Base-by-base conservation (phyloP, 345 rosid species). In the Corymbia maculata region DNA sequence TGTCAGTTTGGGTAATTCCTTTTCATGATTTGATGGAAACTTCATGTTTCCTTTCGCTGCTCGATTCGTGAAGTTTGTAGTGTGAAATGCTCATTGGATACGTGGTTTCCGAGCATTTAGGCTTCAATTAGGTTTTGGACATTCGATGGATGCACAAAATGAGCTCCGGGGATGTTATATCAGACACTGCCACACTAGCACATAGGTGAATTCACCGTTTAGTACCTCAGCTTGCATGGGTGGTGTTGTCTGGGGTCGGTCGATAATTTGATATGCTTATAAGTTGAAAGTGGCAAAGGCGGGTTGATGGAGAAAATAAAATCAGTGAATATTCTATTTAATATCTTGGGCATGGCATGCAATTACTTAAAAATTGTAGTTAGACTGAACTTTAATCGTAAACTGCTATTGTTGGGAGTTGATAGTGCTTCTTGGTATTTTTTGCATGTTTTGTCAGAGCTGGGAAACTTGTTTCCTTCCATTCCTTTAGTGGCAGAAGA, bases 401-500 rank as follows among this genome's bases (percentile, higher is more conserved):
- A 9, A 75, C 49, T 42, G 49, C 82, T 17, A 75, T 42, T 75
- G 79, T 19, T 42, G 82, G 47, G 49, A 75, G 45, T 19, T 75
- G 8, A 75, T 19, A 19, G 9, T 1, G 82, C 82, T 21, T 42
- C 1, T 75, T 6, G 2, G 49, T 47, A 55, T 68, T 53, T 90
- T 86, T 55, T 86, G 32, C 86, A 79, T 91, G 61, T 87, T 88
- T 89, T 53, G 89, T 87, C 89, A 97, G 99, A 96, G 93, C 91
- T 97, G 85, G 87, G 97, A 79, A 94, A 92, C 88, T 79, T 88
- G 90, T 96, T 96, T 93, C 99, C 99, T 88, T 92, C 94, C 42
- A 93, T 96, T 91, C 99, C 99, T 21, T 88, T 97, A 91, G 99
- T 97, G 88, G 99, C 98, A 87, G 99, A 96, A 90, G 99, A 97